Evolutionary conservation across 139 green algal genomes (phyloP), one percentile per base, ranked within the genome.

Genomic region (Chlorella sp.): DNA sequence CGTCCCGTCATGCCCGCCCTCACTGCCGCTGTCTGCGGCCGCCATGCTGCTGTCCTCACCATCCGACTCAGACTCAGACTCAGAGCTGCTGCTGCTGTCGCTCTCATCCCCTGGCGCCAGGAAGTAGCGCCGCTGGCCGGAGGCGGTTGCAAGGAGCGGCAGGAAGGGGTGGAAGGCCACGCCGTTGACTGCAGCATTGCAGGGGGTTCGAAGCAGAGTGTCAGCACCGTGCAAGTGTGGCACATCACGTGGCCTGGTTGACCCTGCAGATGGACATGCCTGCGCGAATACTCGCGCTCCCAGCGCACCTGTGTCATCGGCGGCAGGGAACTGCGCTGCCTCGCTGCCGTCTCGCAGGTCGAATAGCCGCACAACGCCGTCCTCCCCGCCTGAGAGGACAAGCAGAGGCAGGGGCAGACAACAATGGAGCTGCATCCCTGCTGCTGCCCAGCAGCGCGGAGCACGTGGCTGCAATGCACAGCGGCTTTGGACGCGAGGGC

Each of bases 131-230:
- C 90, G 80, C 40, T 93, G 88, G 14, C 87, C 95, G 67, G 94
- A 96, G 16, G 92, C 90, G 17, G 94, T 95, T 4, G 93, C 93
- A 20, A 94, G 83, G 11, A 98, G 76, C 17, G 87, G 87, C 36
- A 97, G 82, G 77, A 73, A 90, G 41, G 95, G 94, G 83, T 97
- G 95, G 80, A 98, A 96, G 13, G 84, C 19, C n/a, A 92, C 89
- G 70, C 94, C 95, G 83, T 96, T 98, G 44, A 98, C 85, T 22
- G 69, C 40, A 73, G 36, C 34, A 44, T 2, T 36, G 28, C 3
- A 34, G 7, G 36, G 2, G 14, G 40, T 22, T 51, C 38, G 34
- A 75, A 11, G 38, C 36, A 30, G 65, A 3, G 34, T 34, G 56
- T 3, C 26, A 20, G 9, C 56, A 65, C 3, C 22, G 56, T n/a